Evolutionary conservation across 345 rosid species (phyloP).

Genomic region (Salix udensis): DNA sequence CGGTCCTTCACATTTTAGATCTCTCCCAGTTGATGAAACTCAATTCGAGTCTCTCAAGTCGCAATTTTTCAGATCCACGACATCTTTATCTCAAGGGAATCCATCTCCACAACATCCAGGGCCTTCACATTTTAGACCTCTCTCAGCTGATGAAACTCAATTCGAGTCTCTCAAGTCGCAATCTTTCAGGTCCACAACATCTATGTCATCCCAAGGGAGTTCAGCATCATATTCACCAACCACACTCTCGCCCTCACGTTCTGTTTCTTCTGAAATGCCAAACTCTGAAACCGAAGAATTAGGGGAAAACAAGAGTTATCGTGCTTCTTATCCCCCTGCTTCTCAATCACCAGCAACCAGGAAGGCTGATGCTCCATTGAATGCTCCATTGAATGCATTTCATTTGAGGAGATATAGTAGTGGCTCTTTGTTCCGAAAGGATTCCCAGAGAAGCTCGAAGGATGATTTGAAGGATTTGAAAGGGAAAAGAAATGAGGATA

Average conservation of each 20-base stretch:
- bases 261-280: constrained; percentile 35
- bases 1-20: constrained; percentile 44
- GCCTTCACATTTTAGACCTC: constrained; percentile 48
- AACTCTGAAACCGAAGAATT: constrained; percentile 38
- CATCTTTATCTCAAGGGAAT: constrained; percentile 41
- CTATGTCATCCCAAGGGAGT: constrained; percentile 44
- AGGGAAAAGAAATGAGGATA: constrained; percentile 22
- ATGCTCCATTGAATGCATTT: constrained; percentile 26
- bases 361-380: constrained; percentile 11
- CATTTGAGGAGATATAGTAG: constrained; percentile 32
- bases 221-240: constrained; percentile 38
- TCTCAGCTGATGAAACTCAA: constrained; percentile 58
- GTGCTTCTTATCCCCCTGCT: constrained; percentile 28
- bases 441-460: constrained; percentile 11
- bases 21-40: constrained; percentile 60
- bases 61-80: constrained; percentile 38
- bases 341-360: constrained; percentile 12
- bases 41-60: constrained; percentile 43
- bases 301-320: constrained; percentile 34
- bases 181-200: constrained; percentile 42
- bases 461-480: constrained; percentile 22
- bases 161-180: constrained; percentile 36
- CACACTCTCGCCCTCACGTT: constrained; percentile 41
- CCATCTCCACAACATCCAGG: constrained; percentile 12
- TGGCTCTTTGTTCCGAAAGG: constrained; percentile 36